Evolutionary conservation across 2,329 filamentous ascomycete species (phyloP).

Genomic region (Raffaelea albimanens): DNA sequence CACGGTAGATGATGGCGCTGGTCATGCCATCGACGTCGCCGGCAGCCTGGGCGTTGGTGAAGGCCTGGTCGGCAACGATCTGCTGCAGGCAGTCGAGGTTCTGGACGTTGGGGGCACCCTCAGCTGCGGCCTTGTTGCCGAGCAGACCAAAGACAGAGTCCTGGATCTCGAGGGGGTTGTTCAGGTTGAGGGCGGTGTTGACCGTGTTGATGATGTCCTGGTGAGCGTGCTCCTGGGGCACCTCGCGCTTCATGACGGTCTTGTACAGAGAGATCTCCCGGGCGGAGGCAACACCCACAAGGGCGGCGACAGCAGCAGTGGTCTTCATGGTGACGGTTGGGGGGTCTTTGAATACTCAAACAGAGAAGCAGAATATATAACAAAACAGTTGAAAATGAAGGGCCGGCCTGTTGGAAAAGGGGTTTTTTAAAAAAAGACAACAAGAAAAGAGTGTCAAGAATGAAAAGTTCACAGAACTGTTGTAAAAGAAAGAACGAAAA

Average conservation of each 20-base stretch:
- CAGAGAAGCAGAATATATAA: conserved; percentile 1
- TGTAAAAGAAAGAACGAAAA: conserved; percentile 6
- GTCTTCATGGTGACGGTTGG: conserved; percentile 21
- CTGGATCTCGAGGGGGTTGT: conserved; percentile 39
- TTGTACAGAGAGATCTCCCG: conserved; percentile 18
- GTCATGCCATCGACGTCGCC: conserved; percentile 41
- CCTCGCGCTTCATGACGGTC: conserved; percentile 29
- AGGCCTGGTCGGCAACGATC: conserved; percentile 47
- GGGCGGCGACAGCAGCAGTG: conserved; percentile 18
- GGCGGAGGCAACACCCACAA: conserved; percentile 20
- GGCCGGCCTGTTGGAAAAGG: conserved; percentile 8
- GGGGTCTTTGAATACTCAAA: too few species aligned
- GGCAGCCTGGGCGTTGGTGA: conserved; percentile 48
- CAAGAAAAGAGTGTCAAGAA: conserved; percentile 10
- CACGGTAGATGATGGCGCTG: conserved; percentile 42
- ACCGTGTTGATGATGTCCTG: conserved; percentile 29
- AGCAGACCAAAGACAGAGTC: conserved; percentile 39
- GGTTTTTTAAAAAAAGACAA: too few species aligned
- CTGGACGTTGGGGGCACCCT: conserved; percentile 20
- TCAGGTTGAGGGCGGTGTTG: conserved; percentile 25
- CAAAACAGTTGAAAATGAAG: conserved; percentile 5
- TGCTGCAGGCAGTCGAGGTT: conserved; percentile 51
- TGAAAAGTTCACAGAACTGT: conserved; percentile 13
- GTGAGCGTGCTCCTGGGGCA: conserved; percentile 43
- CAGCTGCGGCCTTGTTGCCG: conserved; percentile 29